A percentile compares a stretch with the other conserved stretches of the same genome.
Evolutionary conservation across 176 grass and related monocot species (phyloP).

Genomic region (Elaeis guineensis): DNA sequence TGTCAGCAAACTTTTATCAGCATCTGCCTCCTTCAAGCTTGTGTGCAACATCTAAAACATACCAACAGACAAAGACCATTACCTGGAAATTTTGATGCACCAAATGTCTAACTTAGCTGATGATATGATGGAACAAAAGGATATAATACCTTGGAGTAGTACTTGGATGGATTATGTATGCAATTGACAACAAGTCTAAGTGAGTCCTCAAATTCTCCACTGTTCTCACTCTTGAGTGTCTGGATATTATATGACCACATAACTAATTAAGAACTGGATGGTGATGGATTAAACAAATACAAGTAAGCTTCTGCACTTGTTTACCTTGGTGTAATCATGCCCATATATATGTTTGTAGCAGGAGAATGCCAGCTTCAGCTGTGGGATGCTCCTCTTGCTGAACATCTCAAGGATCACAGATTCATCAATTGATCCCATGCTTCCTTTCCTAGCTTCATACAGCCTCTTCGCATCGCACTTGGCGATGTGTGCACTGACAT

Average conservation of each 20-base stretch:
- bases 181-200: slow-evolving; percentile 66
- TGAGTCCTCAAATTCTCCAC: slow-evolving; percentile 59
- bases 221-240: slow-evolving; percentile 46
- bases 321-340: slow-evolving; percentile 76
- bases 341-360: slow-evolving; percentile 96
- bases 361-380: slow-evolving; percentile 73
- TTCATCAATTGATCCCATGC: slow-evolving; percentile 44
- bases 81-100: slow-evolving; percentile 7
- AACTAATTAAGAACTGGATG: too few relatives aligned
- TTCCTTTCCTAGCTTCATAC: slow-evolving; percentile 44
- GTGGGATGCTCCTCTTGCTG: slow-evolving; percentile 95
- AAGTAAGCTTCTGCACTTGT: neutral
- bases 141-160: slow-evolving; percentile 71
- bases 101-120: neutral
- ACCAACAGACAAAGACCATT: slow-evolving; percentile 15
- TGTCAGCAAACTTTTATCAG: slow-evolving; percentile 38
- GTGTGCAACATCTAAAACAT: slow-evolving; percentile 49
- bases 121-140: neutral
- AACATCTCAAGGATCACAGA: slow-evolving; percentile 73
- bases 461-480: slow-evolving; percentile 87
- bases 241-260: neutral
- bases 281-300: neutral
- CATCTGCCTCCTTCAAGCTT: slow-evolving; percentile 24
- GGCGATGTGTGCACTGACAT: slow-evolving; percentile 68
- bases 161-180: slow-evolving; percentile 69